Evolutionary conservation across 108 stramenopile genomes (phyloP).

Genomic region (Nitzschia putrida): DNA sequence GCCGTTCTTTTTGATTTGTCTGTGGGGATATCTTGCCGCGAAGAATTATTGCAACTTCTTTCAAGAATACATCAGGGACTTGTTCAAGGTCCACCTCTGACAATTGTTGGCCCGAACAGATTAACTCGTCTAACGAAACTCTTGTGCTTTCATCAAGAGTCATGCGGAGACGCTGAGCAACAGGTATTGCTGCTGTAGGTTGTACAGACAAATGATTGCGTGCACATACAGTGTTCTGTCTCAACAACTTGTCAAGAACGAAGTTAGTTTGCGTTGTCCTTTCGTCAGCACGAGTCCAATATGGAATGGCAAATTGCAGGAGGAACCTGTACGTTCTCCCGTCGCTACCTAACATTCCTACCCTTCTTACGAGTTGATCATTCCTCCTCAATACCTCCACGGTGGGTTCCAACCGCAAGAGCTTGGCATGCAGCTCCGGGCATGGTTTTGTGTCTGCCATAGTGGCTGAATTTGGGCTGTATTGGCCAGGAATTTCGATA

Average conservation of each 20-base stretch:
- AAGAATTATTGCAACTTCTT: slow-evolving; percentile 26
- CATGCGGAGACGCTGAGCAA: slow-evolving; percentile 85
- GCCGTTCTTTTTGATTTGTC: slow-evolving; percentile 24
- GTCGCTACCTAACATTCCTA: slow-evolving; percentile 84
- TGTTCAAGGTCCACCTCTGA: background rate
- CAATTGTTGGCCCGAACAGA: slow-evolving; percentile 3
- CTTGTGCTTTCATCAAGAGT: slow-evolving; percentile 54
- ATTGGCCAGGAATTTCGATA: slow-evolving; percentile 90
- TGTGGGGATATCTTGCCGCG: slow-evolving; percentile 19
- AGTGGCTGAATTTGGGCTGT: slow-evolving; percentile 62
- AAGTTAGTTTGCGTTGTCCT: slow-evolving; percentile 72
- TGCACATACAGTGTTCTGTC: slow-evolving; percentile 53
- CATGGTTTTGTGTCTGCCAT: slow-evolving; percentile 63
- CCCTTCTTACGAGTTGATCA: slow-evolving; percentile 67
- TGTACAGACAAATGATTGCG: slow-evolving; percentile 64
- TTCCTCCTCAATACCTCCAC: slow-evolving; percentile 66
- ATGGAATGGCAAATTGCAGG: slow-evolving; percentile 82
- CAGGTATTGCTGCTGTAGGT: slow-evolving; percentile 76
- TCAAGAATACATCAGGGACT: slow-evolving; percentile 21
- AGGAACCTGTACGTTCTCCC: slow-evolving; percentile 72
- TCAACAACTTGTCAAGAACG: slow-evolving; percentile 64
- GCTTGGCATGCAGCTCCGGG: slow-evolving; percentile 83
- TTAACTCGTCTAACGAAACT: slow-evolving; percentile 63
- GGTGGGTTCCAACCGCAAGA: slow-evolving; percentile 64
- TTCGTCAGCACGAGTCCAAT: slow-evolving; percentile 85